Evolutionary conservation across 2,329 filamentous ascomycete genomes (phyloP), one percentile per base, ranked within the genome.

Genomic region (Aspergillus sp.): DNA sequence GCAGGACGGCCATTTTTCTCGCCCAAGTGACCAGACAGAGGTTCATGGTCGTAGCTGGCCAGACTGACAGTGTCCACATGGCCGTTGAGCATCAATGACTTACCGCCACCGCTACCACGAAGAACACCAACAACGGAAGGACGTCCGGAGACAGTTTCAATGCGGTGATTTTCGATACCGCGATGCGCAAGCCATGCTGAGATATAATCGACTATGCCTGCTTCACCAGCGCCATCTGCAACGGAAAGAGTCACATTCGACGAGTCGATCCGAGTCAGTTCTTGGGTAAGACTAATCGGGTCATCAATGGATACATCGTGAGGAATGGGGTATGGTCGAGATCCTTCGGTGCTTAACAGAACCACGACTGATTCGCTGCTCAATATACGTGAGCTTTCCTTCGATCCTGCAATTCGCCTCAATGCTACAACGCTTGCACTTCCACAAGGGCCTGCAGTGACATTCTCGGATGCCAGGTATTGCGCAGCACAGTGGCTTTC

Each of bases 291-390:
- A 0, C 50, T 45, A 3, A 75, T 65, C 0, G 70, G 55, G 35
- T 77, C 72, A 4, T 76, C 69, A 3, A 54, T 50, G 1, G 68
- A 68, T 0, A 77, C 71, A 25, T 69, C 62, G 4, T 51, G 49
- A 0, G 78, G 78, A 7, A 62, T 49, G 0, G 55, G 44, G 52
- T 86, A 85, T 1, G 75, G 70, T 33, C 84, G 73, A 7, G 59
- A 56, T 0, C 83, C 83, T 61, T 87, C 84, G 0, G 85, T 89
- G 52, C 79, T 83, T 38, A 87, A 75, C 1, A 89, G 62, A 1
- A 89, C 75, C 0, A 88, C 74, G 0, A 82, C 72, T 0, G 81
- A 77, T n/a, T 80, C 66, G 0, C 64, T 55, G 6, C 63, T 63
- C 0, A 77, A 54, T 0, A 60, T 52, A 1, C 63, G 50, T 35